These are phyloP conservation scores for Beta macrorhiza DNA, from an alignment of 179 eudicot genomes.

Conservation along the genomic window DNA sequence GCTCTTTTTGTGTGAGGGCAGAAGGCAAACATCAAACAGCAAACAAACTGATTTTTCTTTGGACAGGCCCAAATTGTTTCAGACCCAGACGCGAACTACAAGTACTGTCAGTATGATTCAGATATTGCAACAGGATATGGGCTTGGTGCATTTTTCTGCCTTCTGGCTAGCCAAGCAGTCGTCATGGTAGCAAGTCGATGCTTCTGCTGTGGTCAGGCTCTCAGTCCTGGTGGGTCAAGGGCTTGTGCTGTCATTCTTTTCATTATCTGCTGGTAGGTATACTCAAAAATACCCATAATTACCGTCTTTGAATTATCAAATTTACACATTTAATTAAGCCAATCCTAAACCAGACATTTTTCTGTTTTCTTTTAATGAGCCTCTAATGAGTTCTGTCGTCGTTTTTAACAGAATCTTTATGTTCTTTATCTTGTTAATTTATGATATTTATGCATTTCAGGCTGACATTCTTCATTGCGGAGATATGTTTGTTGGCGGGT, in stretches of 20 bases:
- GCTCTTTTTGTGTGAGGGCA: no score
- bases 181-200: slow-evolving; percentile 70
- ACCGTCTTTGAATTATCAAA: not conserved
- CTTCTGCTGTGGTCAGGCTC: slow-evolving; percentile 82
- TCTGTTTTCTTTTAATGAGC: not conserved
- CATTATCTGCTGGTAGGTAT: slow-evolving; percentile 69
- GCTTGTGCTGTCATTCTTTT: slow-evolving; percentile 74
- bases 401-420: not conserved
- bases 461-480: slow-evolving; percentile 76
- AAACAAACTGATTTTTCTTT: not conserved
- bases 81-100: slow-evolving; percentile 45
- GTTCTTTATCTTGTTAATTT: not conserved
- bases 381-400: not conserved
- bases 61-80: slow-evolving; percentile 41
- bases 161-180: slow-evolving; percentile 59
- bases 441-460: slow-evolving; percentile 32
- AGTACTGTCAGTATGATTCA: slow-evolving; percentile 64
- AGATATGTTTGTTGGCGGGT: slow-evolving; percentile 76
- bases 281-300: not conserved
- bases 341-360: not conserved
- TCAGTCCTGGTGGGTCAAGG: slow-evolving; percentile 70
- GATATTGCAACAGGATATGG: slow-evolving; percentile 71
- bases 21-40: no score
- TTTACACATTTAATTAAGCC: not conserved
- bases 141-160: slow-evolving; percentile 72